Base-by-base conservation (phyloP, 768 basidiomycete genomes). In the Hydnum rufescens region DNA sequence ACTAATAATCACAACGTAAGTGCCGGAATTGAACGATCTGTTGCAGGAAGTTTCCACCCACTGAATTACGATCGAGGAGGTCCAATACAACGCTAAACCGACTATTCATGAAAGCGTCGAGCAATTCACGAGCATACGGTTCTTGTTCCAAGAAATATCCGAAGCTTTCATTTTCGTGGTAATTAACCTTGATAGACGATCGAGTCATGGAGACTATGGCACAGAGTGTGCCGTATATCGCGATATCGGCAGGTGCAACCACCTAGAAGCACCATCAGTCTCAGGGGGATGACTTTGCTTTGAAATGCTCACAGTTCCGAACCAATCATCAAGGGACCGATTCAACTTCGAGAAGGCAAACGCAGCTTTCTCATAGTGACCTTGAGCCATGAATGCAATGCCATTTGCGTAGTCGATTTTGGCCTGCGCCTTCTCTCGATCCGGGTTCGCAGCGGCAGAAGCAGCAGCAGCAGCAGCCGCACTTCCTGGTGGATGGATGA, bases 61-160 rank as follows among this genome's bases (percentile, higher is more conserved):
- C 88, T 28, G 82, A 83, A 61, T 82, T 77, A 53, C 73, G 71
- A 5, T 75, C 71, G 43, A 96, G 72, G 19, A 86, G 66, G 29
- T 81, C 80, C 8, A 92, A 72, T 4, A 83, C 84, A 3, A 71
- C 74, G 61, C 82, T 86, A 70, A 95, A 96, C 59, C 82, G 77
- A 63, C 82, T 89, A 54, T 73, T 72, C 71, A 90, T 79, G 66
- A 88, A 95, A 2, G 82, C 76, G 55, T 84, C 82, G 51, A 90
- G 68, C 42, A 95, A 73, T 51, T 93, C 89, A 32, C 92, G 76
- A 31, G 90, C 62, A 60, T 90, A 89, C 0, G 82, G 78, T 62
- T 89, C 86, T 57, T 84, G 77, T 60, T 93, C 90, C 44, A 92
- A 74, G 64, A 82, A 87, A 59, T 25, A 75, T 67, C 76, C 70